Conservation (phyloP, 2,329 filamentous ascomycete genomes). For the Chalaropsis ovoidea region DNA sequence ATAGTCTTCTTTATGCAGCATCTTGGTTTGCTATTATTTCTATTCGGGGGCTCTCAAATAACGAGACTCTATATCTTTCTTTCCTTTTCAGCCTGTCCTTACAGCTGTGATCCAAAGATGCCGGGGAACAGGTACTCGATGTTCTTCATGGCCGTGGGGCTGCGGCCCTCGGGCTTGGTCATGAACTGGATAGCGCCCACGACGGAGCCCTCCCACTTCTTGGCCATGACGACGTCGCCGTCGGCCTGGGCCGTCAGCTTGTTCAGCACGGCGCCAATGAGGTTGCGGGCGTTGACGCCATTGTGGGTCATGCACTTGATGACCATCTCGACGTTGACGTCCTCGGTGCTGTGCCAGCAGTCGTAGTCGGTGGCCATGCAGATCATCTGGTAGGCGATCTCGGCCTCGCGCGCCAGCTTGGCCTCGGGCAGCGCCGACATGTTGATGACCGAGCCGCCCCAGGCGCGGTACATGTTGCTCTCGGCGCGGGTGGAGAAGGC, state of each 20-base stretch:
- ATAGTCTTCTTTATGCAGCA: slow-evolving; percentile 10
- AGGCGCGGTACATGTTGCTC: slow-evolving; percentile 85
- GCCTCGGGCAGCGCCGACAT: slow-evolving; percentile 94
- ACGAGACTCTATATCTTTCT: slow-evolving; percentile 2
- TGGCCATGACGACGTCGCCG: slow-evolving; percentile 62
- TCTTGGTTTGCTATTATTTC: slow-evolving; percentile 3
- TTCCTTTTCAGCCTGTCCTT: not conserved
- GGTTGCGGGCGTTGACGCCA: slow-evolving; percentile 70
- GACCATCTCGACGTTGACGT: slow-evolving; percentile 93
- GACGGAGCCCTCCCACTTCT: slow-evolving; percentile 66
- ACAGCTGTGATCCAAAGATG: slow-evolving; percentile 36
- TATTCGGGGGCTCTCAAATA: not conserved
- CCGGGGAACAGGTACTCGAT: slow-evolving; percentile 81
- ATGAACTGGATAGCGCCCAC: slow-evolving; percentile 71
- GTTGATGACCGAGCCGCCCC: slow-evolving; percentile 94
- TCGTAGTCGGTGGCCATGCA: slow-evolving; percentile 99
- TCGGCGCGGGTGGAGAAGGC: slow-evolving; percentile 96
- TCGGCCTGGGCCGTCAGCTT: slow-evolving; percentile 71
- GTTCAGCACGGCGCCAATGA: slow-evolving; percentile 80
- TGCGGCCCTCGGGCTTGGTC: slow-evolving; percentile 67
- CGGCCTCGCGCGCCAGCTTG: slow-evolving; percentile 90
- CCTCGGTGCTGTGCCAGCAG: slow-evolving; percentile 80
- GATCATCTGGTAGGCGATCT: slow-evolving; percentile 95
- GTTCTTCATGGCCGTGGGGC: slow-evolving; percentile 64
- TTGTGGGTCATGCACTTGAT: slow-evolving; percentile 95